Evolutionary conservation across 2,329 filamentous ascomycete genomes (phyloP).

Genomic region (Colletotrichum cereale): DNA sequence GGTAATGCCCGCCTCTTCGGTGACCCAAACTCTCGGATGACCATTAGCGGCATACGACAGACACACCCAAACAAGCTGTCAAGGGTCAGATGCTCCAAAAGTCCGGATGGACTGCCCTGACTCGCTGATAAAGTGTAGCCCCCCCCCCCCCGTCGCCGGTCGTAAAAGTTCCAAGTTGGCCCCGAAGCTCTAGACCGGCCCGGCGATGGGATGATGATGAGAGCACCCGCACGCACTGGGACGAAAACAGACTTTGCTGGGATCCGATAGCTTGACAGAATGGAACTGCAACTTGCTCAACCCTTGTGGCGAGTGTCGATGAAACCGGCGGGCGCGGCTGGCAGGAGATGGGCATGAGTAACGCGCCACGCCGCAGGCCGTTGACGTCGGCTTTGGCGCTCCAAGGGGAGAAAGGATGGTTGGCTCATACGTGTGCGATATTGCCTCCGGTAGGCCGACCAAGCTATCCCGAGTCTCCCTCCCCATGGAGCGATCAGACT

Average conservation of each 20-base stretch:
- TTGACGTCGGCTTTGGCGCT: slow-evolving; percentile 19
- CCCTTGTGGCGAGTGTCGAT: slow-evolving; percentile 11
- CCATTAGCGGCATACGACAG: not conserved
- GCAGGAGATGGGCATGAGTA: slow-evolving; percentile 28
- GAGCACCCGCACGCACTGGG: not conserved
- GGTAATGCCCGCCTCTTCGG: slow-evolving; percentile 19
- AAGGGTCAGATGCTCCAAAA: not conserved
- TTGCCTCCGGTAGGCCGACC: slow-evolving; percentile 6
- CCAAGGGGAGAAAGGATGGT: not conserved
- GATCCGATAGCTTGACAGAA: slow-evolving; percentile 17
- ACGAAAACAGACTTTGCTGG: slow-evolving; percentile 16
- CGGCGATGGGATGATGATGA: not conserved
- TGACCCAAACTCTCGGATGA: slow-evolving; percentile 25
- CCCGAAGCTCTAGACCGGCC: not conserved
- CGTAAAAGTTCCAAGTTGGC: slow-evolving; percentile 6
- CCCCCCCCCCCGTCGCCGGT: not conserved
- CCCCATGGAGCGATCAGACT: not conserved
- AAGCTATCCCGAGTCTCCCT: not conserved
- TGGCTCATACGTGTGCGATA: not conserved
- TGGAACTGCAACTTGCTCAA: not conserved
- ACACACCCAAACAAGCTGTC: not conserved
- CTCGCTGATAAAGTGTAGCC: slow-evolving; percentile 14
- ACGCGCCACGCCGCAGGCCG: slow-evolving; percentile 30
- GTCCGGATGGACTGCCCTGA: slow-evolving; percentile 9
- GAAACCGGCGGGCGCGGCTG: slow-evolving; percentile 25